Conservation (phyloP, 352 stramenopile species). For the Phytophthora pistaciae region DNA sequence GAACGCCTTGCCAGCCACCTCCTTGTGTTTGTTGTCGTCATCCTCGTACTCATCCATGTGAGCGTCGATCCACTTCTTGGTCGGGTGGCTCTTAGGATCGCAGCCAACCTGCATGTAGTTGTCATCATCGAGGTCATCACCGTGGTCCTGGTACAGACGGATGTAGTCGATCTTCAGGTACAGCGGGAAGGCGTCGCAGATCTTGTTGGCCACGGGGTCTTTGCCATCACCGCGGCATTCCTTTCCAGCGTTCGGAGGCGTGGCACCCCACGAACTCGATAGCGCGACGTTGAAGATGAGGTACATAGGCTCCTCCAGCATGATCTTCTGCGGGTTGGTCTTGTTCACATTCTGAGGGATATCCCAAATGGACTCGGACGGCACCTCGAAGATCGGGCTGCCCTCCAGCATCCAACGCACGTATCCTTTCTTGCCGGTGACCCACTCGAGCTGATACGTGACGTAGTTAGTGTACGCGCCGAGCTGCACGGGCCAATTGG, state of each 20-base stretch:
- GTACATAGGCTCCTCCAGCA: slow-evolving; percentile 61
- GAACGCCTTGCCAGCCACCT: slow-evolving; percentile 43
- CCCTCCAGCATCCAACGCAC: slow-evolving; percentile 71
- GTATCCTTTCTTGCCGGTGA: slow-evolving; percentile 45
- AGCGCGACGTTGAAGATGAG: slow-evolving; percentile 67
- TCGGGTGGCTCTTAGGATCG: slow-evolving; percentile 49
- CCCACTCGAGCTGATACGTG: slow-evolving; percentile 39
- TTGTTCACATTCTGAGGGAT: slow-evolving; percentile 39
- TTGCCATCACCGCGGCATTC: slow-evolving; percentile 39
- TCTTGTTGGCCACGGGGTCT: slow-evolving; percentile 32
- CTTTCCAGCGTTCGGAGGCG: slow-evolving; percentile 43
- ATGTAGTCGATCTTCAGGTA: slow-evolving; percentile 90
- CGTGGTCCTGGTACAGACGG: slow-evolving; percentile 80
- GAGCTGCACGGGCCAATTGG: slow-evolving; percentile 78
- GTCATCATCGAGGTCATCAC: slow-evolving; percentile 24
- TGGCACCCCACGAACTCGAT: slow-evolving; percentile 48
- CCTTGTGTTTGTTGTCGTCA: slow-evolving; percentile 39
- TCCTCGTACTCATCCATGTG: slow-evolving; percentile 53
- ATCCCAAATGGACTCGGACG: slow-evolving; percentile 51
- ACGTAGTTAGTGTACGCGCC: slow-evolving; percentile 71
- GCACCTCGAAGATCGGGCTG: slow-evolving; percentile 83
- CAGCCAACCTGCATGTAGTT: slow-evolving; percentile 48
- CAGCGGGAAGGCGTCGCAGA: slow-evolving; percentile 58
- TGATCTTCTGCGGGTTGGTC: slow-evolving; percentile 56
- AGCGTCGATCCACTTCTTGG: slow-evolving; percentile 48